Evolutionary conservation across 805 yeast genomes (phyloP), one percentile per base, ranked within the genome.

Genomic region (Metschnikowia chrysomelidarum): DNA sequence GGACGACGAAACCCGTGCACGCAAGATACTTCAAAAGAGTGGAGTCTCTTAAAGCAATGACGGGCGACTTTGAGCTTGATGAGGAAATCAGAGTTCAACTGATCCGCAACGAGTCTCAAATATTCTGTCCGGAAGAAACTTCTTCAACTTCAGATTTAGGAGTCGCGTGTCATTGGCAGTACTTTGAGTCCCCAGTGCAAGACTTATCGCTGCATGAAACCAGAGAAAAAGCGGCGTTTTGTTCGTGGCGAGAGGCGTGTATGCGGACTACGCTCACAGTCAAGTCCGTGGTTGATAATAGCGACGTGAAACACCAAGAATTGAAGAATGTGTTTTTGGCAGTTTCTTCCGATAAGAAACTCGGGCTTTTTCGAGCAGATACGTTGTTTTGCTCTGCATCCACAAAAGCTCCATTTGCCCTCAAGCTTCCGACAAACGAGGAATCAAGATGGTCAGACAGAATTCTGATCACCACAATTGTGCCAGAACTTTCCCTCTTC

Each of bases 1-100:
- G 87, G 86, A 69, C 81, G 0, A 56, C 69, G 5, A 62, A 59
- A 30, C 63, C 62, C 8, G 51, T 79, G 1, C 54, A 57, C 14
- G 52, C 61, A 1, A 44, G 44, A 4, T 63, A 53, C 36, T 80
- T 81, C 58, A 63, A 67, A 37, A 57, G 59, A n/a, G 86, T 80
- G 5, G 52, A 58, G 23, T 64, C 74, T 4, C 41, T 78, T 2
- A 50, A 58, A n/a, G 70, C 69, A 9, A 59, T 77, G 33, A 60
- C 68, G 2, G 82, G 82, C 2, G 75, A 78, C 36, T 51, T 54
- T 3, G 46, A 51, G 40, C 37, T 61, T 1, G 54, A 62, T 20
- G 69, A 72, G 29, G 55, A 56, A 8, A 38, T 49, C 17, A 51
- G 51, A 22, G 25, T 50, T 0, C 37, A 49, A 4, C 49, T 57